phyloP scores from a whole-genome alignment of 1,284 basidiomycete species.

The Papiliotrema terrestris region DNA sequence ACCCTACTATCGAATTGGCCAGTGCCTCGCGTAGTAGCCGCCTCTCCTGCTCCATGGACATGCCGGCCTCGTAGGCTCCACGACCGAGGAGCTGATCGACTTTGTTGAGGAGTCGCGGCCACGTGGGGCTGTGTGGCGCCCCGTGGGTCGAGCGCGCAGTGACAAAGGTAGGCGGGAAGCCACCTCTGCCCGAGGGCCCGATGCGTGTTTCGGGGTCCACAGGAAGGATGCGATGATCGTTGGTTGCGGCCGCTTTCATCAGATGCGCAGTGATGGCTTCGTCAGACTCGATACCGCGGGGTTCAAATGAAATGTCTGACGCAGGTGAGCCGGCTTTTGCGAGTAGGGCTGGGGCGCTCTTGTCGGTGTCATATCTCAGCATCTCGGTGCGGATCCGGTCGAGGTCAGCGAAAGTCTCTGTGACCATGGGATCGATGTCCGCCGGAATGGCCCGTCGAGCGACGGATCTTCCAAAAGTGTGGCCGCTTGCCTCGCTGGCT shows the following conservation, averaged over 20 bases:
- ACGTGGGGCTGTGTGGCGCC: not conserved
- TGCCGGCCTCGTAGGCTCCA: constrained; percentile 24
- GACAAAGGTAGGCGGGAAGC: constrained; percentile 9
- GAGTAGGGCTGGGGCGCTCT: no score
- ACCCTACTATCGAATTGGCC: not conserved
- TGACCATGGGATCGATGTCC: no score
- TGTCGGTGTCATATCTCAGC: no score
- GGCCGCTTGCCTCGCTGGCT: not conserved
- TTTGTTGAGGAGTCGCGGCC: constrained; percentile 12
- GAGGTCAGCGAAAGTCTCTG: no score
- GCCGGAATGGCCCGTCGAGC: no score
- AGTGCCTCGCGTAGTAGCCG: constrained; percentile 11
- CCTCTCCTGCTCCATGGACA: constrained; percentile 20
- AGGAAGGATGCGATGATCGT: not conserved
- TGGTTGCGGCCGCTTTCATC: no score
- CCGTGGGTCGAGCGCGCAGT: constrained; percentile 2
- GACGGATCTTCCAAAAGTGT: not conserved
- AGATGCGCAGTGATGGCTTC: constrained; percentile 13
- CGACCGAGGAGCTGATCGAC: constrained; percentile 25
- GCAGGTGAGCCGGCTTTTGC: no score
- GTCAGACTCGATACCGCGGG: not conserved
- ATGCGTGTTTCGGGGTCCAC: not conserved
- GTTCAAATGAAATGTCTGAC: no score
- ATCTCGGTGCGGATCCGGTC: no score
- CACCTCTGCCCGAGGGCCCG: no score